These are phyloP conservation scores for Epichloe bromicola DNA, from an alignment of 2,329 filamentous ascomycete species.

Conservation along the genomic window DNA sequence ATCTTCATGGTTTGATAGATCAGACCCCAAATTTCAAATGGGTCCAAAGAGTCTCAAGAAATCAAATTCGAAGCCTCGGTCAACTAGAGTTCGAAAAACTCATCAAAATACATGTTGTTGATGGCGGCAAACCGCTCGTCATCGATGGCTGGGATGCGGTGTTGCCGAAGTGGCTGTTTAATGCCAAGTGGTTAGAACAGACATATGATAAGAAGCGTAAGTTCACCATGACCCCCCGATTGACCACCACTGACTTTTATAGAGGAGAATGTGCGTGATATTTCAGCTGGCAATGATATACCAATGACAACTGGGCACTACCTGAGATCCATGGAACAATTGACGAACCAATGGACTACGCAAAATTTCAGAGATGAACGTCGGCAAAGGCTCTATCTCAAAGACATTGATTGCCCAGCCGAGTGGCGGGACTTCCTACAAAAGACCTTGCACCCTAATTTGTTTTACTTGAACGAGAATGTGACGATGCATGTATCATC, in stretches of 20 bases:
- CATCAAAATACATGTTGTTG: slow-evolving; percentile 69
- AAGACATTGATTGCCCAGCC: slow-evolving; percentile 88
- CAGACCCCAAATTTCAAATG: slow-evolving; percentile 74
- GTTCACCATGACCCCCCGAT: slow-evolving; percentile 13
- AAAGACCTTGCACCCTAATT: slow-evolving; percentile 62
- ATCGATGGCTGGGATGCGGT: slow-evolving; percentile 76
- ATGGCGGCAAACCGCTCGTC: slow-evolving; percentile 75
- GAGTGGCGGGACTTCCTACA: slow-evolving; percentile 75
- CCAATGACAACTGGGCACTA: slow-evolving; percentile 86
- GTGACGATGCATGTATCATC: slow-evolving; percentile 29
- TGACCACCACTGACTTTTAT: slow-evolving; percentile 11
- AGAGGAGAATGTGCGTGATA: slow-evolving; percentile 79
- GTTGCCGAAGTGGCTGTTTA: slow-evolving; percentile 68
- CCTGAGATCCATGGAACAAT: slow-evolving; percentile 69
- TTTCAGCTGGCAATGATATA: slow-evolving; percentile 58
- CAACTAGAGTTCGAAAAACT: slow-evolving; percentile 75
- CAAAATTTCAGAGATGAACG: slow-evolving; percentile 66
- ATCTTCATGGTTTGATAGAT: slow-evolving; percentile 64
- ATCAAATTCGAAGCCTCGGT: slow-evolving; percentile 66
- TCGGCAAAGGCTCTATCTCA: slow-evolving; percentile 81
- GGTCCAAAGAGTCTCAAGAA: slow-evolving; percentile 65
- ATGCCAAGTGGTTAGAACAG: slow-evolving; percentile 63
- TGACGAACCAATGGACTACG: slow-evolving; percentile 69
- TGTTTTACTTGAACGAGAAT: slow-evolving; percentile 85
- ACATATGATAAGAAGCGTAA: slow-evolving; percentile 68